Base-by-base conservation (phyloP, 768 basidiomycete species). In the Calocybe cyanea region DNA sequence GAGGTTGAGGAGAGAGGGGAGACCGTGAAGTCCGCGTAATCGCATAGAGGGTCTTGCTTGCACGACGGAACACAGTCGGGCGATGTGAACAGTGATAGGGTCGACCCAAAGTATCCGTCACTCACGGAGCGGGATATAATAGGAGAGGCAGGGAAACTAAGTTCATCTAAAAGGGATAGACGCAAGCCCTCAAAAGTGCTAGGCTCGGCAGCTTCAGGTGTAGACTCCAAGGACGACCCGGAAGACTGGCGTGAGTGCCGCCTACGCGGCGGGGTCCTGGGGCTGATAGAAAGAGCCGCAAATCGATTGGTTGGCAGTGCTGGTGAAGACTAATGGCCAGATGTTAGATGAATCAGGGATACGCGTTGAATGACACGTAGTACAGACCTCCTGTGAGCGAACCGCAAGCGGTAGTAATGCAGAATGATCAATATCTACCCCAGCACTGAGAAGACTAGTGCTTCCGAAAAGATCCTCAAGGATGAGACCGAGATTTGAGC, bases 141-240 rank as follows among this genome's bases (percentile, higher is more conserved):
- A 34, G 55, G 45, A 31, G 45, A 31, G 10, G 37, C n/a, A 34
- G 49, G 46, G 25, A 52, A 41, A 13, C 37, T 25, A 42, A 40
- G 20, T 46, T 45, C 37, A 58, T 70, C 66, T 35, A 63, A 61
- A 30, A 71, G 51, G 41, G 57, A 63, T 34, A 71, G 60, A 48
- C 65, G 68, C 38, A 71, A 43, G 39, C 61, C 63, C 24, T 73
- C 73, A 38, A 76, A 62, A 13, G 41, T 50, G 23, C 66, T 61
- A 13, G 63, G 57, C 41, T 65, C 61, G 9, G 60, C 36, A 4
- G 70, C 45, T 55, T 80, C 78, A 15, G 79, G 78, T 2, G 78
- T 76, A n/a, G 82, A 82, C 52, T 80, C 76, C 36, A 75, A 52
- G 7, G 79, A 81, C 7, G 76, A 78, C n/a, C 67, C 61, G 9